Conservation (phyloP, 106 monocot genomes). For the Agapanthus africanus region DNA sequence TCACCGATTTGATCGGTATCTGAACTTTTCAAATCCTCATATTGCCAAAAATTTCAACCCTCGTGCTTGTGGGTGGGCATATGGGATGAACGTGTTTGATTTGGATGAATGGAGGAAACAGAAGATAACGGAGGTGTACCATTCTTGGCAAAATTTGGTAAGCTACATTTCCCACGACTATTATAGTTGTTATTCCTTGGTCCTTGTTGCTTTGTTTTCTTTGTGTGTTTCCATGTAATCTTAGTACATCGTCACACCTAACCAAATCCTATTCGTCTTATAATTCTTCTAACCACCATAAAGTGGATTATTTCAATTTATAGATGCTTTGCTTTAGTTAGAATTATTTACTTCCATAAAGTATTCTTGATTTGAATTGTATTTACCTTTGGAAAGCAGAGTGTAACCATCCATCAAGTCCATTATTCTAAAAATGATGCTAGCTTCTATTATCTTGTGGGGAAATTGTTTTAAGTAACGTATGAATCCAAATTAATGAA, state of each 20-base stretch:
- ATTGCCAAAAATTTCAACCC: slow-evolving; percentile 52
- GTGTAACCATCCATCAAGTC: background rate
- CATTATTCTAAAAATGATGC: background rate
- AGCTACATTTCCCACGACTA: too few relatives aligned
- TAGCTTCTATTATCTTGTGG: background rate
- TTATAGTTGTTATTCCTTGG: too few relatives aligned
- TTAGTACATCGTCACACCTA: background rate
- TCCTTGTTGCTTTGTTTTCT: background rate
- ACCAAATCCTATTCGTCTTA: background rate
- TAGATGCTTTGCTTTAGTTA: background rate
- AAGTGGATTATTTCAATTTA: background rate
- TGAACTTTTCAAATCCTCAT: slow-evolving; percentile 54
- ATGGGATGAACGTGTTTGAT: slow-evolving; percentile 60
- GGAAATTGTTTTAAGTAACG: too few relatives aligned
- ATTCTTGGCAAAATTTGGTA: slow-evolving; percentile 51
- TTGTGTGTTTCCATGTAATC: background rate
- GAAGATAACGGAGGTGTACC: slow-evolving; percentile 55
- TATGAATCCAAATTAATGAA: too few relatives aligned
- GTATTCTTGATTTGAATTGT: background rate
- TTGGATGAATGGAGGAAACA: slow-evolving; percentile 55
- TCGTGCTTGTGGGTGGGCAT: slow-evolving; percentile 58
- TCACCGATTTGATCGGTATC: slow-evolving; percentile 48
- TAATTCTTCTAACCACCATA: background rate
- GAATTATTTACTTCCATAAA: background rate
- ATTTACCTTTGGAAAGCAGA: background rate